These are phyloP conservation scores for Aspergillus oerlinghausenensis DNA, from an alignment of 2,329 filamentous ascomycete genomes.

Conservation along the genomic window DNA sequence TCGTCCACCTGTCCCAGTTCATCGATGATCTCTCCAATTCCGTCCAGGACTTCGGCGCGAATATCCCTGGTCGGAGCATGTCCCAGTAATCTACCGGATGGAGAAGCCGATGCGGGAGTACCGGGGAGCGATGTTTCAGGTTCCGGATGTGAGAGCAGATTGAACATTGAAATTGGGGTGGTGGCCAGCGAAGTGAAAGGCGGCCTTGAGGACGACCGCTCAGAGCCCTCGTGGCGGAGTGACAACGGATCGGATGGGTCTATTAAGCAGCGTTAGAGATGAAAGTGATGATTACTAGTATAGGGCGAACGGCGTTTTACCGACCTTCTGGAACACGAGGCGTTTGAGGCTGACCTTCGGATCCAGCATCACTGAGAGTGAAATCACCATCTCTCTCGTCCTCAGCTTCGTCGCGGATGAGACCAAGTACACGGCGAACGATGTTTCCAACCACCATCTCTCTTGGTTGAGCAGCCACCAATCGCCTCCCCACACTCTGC, in stretches of 20 bases:
- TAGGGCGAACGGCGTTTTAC: conserved; percentile 6
- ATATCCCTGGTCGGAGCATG: conserved; percentile 56
- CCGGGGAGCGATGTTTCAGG: conserved; percentile 41
- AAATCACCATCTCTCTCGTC: conserved; percentile 68
- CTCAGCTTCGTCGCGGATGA: conserved; percentile 87
- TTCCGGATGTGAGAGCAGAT: conserved; percentile 68
- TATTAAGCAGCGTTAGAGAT: conserved; percentile 14
- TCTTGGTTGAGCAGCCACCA: conserved; percentile 78
- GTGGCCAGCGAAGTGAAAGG: conserved; percentile 54
- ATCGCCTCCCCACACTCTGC: conserved; percentile 68
- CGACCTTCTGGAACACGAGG: conserved; percentile 35
- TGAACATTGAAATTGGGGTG: conserved; percentile 73
- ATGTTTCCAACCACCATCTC: conserved; percentile 95
- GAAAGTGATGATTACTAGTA: background rate
- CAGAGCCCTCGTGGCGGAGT: conserved; percentile 27
- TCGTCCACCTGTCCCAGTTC: conserved; percentile 91
- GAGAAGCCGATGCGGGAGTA: conserved; percentile 32
- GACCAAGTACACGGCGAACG: conserved; percentile 78
- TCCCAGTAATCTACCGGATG: conserved; percentile 28
- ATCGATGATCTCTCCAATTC: conserved; percentile 92
- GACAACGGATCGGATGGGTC: conserved; percentile 26
- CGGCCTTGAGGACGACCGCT: conserved; percentile 48
- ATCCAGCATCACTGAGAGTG: conserved; percentile 56
- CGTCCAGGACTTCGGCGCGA: conserved; percentile 85
- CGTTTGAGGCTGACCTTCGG: conserved; percentile 47